These are phyloP conservation scores for Hypoxylon sp. DNA, from an alignment of 2,329 filamentous ascomycete genomes.

Conservation along the genomic window DNA sequence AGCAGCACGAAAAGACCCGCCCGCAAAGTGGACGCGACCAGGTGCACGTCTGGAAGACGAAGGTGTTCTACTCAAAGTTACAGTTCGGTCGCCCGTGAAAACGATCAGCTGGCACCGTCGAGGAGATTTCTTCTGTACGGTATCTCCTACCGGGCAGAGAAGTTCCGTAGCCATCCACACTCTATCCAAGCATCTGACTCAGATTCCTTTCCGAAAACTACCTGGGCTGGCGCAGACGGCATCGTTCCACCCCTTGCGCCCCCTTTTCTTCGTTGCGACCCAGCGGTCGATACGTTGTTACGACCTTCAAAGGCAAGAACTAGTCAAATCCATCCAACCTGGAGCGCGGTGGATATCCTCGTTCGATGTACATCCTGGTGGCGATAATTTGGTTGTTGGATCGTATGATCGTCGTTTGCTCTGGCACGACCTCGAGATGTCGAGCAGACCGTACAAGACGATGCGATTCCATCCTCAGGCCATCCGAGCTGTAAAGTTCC, in stretches of 20 bases:
- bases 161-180: slow-evolving; percentile 94
- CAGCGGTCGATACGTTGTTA: slow-evolving; percentile 94
- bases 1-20: slow-evolving; percentile 75
- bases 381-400: slow-evolving; percentile 93
- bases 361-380: slow-evolving; percentile 92
- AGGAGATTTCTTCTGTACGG: slow-evolving; percentile 93
- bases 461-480: slow-evolving; percentile 94
- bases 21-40: slow-evolving; percentile 87
- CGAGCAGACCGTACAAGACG: slow-evolving; percentile 91
- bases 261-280: slow-evolving; percentile 95
- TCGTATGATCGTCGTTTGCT: slow-evolving; percentile 94
- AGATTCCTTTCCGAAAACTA: slow-evolving; percentile 86
- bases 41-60: slow-evolving; percentile 77
- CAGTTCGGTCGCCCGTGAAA: slow-evolving; percentile 84
- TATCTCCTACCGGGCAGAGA: slow-evolving; percentile 82
- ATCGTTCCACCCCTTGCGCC: slow-evolving; percentile 93
- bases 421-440: slow-evolving; percentile 97
- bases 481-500: slow-evolving; percentile 89
- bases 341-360: slow-evolving; percentile 94
- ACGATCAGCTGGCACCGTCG: slow-evolving; percentile 92
- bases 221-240: slow-evolving; percentile 86
- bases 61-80: slow-evolving; percentile 83
- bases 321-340: slow-evolving; percentile 92
- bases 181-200: slow-evolving; percentile 91
- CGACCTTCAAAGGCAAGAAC: slow-evolving; percentile 89